These are phyloP conservation scores for Russula emetica DNA, from an alignment of 768 basidiomycete species.

Conservation along the genomic window DNA sequence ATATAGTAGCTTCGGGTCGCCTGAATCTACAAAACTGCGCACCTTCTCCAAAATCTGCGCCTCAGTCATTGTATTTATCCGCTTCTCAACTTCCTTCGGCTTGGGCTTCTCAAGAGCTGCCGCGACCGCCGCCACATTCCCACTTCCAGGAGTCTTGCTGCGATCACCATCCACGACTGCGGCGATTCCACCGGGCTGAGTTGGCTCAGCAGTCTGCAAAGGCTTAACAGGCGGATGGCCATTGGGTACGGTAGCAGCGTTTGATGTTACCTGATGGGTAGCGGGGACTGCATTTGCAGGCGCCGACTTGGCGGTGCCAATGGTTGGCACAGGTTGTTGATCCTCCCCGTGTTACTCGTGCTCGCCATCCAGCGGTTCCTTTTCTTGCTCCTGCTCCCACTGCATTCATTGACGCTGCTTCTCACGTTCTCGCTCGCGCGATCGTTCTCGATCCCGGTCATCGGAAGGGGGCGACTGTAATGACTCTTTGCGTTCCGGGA, in stretches of 20 bases:
- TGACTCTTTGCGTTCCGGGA: slow-evolving; percentile 52
- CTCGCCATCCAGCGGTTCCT: slow-evolving; percentile 35
- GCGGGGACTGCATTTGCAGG: slow-evolving; percentile 44
- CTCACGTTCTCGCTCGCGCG: slow-evolving; percentile 28
- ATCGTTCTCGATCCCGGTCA: slow-evolving; percentile 36
- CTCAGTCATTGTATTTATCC: slow-evolving; percentile 95
- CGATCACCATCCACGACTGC: slow-evolving; percentile 46
- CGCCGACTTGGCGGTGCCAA: slow-evolving; percentile 45
- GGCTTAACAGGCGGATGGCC: slow-evolving; percentile 68
- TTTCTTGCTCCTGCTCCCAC: slow-evolving; percentile 31
- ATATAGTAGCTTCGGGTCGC: slow-evolving; percentile 87
- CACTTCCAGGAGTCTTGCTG: slow-evolving; percentile 33
- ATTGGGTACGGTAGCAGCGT: slow-evolving; percentile 46
- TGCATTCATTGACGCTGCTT: slow-evolving; percentile 28
- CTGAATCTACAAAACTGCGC: slow-evolving; percentile 75
- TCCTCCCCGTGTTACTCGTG: slow-evolving; percentile 30
- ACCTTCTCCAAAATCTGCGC: slow-evolving; percentile 98
- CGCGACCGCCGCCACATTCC: slow-evolving; percentile 63
- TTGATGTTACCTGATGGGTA: slow-evolving; percentile 42
- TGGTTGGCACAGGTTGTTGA: slow-evolving; percentile 33
- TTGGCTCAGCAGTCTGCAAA: slow-evolving; percentile 54
- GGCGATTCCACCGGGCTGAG: slow-evolving; percentile 50
- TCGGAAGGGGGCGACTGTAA: slow-evolving; percentile 28
- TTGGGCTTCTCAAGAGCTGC: slow-evolving; percentile 57
- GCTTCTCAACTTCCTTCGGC: slow-evolving; percentile 68